Conservation (phyloP, 2,329 filamentous ascomycete genomes). For the Amesomyces nigricolor region DNA sequence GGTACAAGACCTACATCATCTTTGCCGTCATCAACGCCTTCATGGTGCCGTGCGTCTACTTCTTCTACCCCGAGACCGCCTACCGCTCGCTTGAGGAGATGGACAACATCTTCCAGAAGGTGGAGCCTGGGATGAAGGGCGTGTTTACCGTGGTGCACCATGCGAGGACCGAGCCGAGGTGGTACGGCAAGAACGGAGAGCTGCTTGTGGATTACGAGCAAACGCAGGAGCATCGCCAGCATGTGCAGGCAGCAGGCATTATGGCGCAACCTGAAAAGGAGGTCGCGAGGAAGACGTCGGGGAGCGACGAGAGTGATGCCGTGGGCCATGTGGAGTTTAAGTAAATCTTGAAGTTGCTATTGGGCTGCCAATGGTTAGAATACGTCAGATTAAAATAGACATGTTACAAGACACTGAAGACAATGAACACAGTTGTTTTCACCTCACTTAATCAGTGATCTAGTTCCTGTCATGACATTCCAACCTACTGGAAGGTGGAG, state of each 20-base stretch:
- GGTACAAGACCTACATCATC: slow-evolving; percentile 48
- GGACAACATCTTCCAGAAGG: slow-evolving; percentile 58
- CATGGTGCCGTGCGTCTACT: slow-evolving; percentile 53
- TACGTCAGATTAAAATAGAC: not conserved
- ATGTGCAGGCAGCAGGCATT: not conserved
- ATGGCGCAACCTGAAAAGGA: not conserved
- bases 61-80: slow-evolving; percentile 61
- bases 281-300: not conserved
- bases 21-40: slow-evolving; percentile 61
- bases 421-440: too few species aligned
- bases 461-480: not conserved
- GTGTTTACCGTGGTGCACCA: slow-evolving; percentile 39
- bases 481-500: too few species aligned
- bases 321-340: not conserved
- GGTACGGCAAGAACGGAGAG: slow-evolving; percentile 56
- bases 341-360: not conserved
- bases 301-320: not conserved
- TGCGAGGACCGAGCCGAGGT: slow-evolving; percentile 44
- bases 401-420: too few species aligned
- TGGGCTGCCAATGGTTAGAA: too few species aligned
- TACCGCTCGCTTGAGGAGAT: slow-evolving; percentile 62
- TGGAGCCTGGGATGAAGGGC: slow-evolving; percentile 36
- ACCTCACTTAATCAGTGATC: not conserved
- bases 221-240: slow-evolving; percentile 25
- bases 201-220: slow-evolving; percentile 44